These are phyloP conservation scores for Dissophora ornata DNA, from an alignment of 192 early-diverging fungal genomes.

Conservation along the genomic window DNA sequence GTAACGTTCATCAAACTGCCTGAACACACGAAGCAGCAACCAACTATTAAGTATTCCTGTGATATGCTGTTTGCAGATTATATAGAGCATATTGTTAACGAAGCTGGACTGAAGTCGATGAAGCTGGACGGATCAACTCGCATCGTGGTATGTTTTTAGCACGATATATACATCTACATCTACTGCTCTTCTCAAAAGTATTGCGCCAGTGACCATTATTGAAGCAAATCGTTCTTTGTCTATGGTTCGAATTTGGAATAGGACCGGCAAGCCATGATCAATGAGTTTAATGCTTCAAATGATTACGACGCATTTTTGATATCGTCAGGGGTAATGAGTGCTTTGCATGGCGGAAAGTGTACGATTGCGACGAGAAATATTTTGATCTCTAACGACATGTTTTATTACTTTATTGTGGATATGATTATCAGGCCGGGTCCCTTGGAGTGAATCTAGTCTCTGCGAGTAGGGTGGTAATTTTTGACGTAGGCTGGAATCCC, in stretches of 20 bases:
- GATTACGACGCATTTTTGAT: slow-evolving; percentile 66
- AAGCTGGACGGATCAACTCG: slow-evolving; percentile 68
- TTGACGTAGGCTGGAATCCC: slow-evolving; percentile 87
- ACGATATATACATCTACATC: too few relatives aligned
- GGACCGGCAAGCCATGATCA: slow-evolving; percentile 67
- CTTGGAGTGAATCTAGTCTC: slow-evolving; percentile 73
- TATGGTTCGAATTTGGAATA: slow-evolving; percentile 5
- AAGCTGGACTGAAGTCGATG: slow-evolving; percentile 23
- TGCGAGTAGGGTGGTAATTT: slow-evolving; percentile 78
- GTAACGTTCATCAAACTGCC: too few relatives aligned
- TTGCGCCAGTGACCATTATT: too few relatives aligned
- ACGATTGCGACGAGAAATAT: background rate
- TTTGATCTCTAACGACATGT: too few relatives aligned
- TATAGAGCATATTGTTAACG: slow-evolving; percentile 12
- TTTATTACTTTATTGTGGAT: too few relatives aligned
- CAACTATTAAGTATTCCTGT: too few relatives aligned
- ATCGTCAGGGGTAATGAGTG: slow-evolving; percentile 58
- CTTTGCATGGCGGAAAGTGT: background rate
- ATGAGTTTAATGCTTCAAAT: slow-evolving; percentile 66
- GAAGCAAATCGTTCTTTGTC: too few relatives aligned
- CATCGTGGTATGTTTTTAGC: slow-evolving; percentile 31
- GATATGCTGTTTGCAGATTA: slow-evolving; percentile 26
- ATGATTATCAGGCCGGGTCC: slow-evolving; percentile 53
- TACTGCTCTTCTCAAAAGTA: too few relatives aligned
- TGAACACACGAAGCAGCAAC: too few relatives aligned